Conservation (phyloP, 495 filamentous ascomycete genomes). For the Evernia prunastri region DNA sequence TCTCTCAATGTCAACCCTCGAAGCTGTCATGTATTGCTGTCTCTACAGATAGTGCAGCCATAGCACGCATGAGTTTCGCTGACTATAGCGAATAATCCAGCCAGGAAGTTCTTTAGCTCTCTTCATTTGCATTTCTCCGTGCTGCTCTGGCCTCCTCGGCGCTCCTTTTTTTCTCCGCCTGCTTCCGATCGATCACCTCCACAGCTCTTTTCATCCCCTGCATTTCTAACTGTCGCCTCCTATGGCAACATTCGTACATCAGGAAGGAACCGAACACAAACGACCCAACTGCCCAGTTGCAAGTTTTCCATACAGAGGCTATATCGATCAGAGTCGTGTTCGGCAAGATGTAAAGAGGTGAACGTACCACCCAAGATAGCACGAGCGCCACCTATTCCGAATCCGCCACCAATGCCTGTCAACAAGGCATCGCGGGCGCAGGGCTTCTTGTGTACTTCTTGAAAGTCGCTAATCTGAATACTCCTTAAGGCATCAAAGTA, state of each 20-base stretch:
- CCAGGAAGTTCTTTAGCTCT: conserved; percentile 14
- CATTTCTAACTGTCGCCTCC: conserved; percentile 60
- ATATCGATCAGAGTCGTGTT: conserved; percentile 17
- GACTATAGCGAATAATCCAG: neutral
- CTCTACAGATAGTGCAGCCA: neutral
- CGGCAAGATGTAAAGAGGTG: neutral
- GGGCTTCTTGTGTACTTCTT: conserved; percentile 68
- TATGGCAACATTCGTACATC: conserved; percentile 77
- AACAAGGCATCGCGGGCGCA: conserved; percentile 79
- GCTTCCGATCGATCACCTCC: conserved; percentile 70
- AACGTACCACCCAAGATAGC: conserved; percentile 67
- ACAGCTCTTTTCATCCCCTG: conserved; percentile 72
- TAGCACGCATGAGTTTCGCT: neutral
- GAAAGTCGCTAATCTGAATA: conserved; percentile 62
- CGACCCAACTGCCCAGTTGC: conserved; percentile 78
- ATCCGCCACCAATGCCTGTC: conserved; percentile 71
- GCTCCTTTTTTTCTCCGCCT: conserved; percentile 56
- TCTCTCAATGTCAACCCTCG: neutral
- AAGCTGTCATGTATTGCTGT: neutral
- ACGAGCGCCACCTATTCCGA: conserved; percentile 63
- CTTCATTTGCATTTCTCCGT: conserved; percentile 45
- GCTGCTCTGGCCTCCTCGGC: conserved; percentile 47
- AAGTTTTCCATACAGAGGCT: conserved; percentile 51
- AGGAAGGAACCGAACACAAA: conserved; percentile 57
- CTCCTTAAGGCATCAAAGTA: conserved; percentile 59